Evolutionary conservation across 352 stramenopile genomes (phyloP).

Genomic region (Phytophthora sp.): DNA sequence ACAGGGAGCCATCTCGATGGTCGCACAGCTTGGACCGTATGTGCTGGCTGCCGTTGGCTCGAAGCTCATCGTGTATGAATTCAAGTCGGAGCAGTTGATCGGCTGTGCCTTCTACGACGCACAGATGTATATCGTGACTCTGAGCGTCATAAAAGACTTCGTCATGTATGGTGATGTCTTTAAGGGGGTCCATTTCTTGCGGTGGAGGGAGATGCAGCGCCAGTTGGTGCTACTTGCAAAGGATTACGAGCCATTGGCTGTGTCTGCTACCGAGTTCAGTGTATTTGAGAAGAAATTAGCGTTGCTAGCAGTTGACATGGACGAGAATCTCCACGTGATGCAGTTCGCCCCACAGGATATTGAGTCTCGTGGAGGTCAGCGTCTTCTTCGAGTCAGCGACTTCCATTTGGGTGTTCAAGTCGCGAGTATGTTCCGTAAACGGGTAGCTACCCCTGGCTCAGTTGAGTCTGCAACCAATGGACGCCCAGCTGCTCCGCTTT

Average conservation of each 20-base stretch:
- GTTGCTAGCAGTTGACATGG: conserved; percentile 79
- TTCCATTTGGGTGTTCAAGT: conserved; percentile 86
- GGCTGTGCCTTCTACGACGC: conserved; percentile 89
- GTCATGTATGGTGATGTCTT: conserved; percentile 89
- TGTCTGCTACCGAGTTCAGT: conserved; percentile 85
- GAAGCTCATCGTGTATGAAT: conserved; percentile 91
- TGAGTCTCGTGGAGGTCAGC: conserved; percentile 83
- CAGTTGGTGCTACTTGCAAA: conserved; percentile 85
- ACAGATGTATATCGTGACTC: conserved; percentile 88
- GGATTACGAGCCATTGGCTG: conserved; percentile 83
- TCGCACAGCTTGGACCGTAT: conserved; percentile 80
- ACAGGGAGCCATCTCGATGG: conserved; percentile 81
- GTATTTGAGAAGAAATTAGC: conserved; percentile 78
- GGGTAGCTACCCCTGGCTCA: conserved; percentile 34
- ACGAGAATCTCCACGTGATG: conserved; percentile 89
- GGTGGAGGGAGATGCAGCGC: conserved; percentile 85
- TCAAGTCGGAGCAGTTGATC: conserved; percentile 89
- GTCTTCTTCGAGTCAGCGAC: conserved; percentile 78
- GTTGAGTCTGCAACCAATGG: conserved; percentile 23
- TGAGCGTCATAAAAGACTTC: conserved; percentile 86
- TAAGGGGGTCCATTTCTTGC: conserved; percentile 89
- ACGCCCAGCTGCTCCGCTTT: conserved; percentile 8
- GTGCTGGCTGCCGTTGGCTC: conserved; percentile 85
- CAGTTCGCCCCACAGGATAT: conserved; percentile 88
- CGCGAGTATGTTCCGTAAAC: conserved; percentile 81